A percentile compares a stretch with the other conserved stretches of the same genome.
Evolutionary conservation across 1,284 basidiomycete genomes (phyloP).

Genomic region (Rhizoctonia solani): DNA sequence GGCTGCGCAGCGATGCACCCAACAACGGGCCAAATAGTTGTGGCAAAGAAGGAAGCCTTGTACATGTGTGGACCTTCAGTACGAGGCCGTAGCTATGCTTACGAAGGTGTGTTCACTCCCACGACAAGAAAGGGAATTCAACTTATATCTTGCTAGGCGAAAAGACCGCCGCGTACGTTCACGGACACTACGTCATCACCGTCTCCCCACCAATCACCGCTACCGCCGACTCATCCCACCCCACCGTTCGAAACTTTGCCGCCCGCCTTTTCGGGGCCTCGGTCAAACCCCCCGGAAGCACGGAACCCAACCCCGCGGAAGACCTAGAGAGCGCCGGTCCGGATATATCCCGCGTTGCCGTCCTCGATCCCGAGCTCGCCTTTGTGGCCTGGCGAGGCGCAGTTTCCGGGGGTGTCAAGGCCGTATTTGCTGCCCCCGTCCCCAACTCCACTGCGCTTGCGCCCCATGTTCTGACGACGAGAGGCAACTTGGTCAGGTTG

Average conservation of each 20-base stretch:
- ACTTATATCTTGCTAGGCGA: conserved; percentile 51
- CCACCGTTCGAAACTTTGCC: conserved; percentile 76
- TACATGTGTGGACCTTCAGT: conserved; percentile 86
- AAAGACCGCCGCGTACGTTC: conserved; percentile 72
- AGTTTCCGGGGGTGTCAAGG: conserved; percentile 77
- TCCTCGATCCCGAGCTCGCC: conserved; percentile 94
- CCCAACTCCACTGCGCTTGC: conserved; percentile 17
- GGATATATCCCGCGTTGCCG: conserved; percentile 83
- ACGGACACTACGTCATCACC: conserved; percentile 83
- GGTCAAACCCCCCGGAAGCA: neutral
- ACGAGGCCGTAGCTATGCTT: conserved; percentile 84
- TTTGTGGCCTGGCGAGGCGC: conserved; percentile 82
- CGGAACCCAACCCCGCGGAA: neutral
- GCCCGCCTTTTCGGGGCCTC: conserved; percentile 46
- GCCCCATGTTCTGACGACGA: conserved; percentile 25
- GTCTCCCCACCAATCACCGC: conserved; percentile 84
- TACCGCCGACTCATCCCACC: conserved; percentile 63
- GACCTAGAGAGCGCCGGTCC: conserved; percentile 48
- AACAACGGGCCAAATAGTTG: conserved; percentile 71
- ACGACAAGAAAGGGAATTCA: neutral
- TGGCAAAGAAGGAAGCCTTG: conserved; percentile 91
- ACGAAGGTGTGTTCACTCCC: conserved; percentile 67
- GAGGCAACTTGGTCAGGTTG: conserved; percentile 18
- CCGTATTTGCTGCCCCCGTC: conserved; percentile 60
- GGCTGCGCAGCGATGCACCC: conserved; percentile 84